These are phyloP conservation scores for Austroboletus eburneus DNA, from an alignment of 768 basidiomycete species.

Conservation along the genomic window DNA sequence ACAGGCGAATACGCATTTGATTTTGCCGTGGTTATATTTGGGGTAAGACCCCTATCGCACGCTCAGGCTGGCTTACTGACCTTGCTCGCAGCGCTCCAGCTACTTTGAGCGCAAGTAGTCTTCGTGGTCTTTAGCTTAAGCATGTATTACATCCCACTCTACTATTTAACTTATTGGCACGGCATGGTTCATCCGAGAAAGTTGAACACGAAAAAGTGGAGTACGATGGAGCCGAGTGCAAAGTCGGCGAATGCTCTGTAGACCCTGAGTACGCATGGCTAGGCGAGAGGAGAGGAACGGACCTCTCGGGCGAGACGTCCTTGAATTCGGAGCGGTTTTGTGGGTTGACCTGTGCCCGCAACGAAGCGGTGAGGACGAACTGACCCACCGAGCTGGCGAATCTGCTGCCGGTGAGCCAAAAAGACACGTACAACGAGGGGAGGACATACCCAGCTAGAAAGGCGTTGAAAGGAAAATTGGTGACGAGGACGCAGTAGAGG, in stretches of 20 bases:
- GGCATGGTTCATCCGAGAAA: slow-evolving; percentile 73
- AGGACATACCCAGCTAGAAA: slow-evolving; percentile 86
- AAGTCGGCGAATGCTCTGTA: slow-evolving; percentile 96
- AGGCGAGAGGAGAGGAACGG: slow-evolving; percentile 21
- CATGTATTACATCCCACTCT: slow-evolving; percentile 14
- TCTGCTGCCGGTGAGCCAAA: slow-evolving; percentile 39
- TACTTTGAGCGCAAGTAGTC: slow-evolving; percentile 60
- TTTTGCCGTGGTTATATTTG: slow-evolving; percentile 79
- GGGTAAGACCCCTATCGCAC: slow-evolving; percentile 41
- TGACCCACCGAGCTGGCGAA: slow-evolving; percentile 94
- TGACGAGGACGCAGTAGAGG: slow-evolving; percentile 84
- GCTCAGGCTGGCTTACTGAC: slow-evolving; percentile 2
- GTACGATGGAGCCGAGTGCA: slow-evolving; percentile 86
- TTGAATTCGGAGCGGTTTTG: slow-evolving; percentile 80
- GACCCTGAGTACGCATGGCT: not conserved
- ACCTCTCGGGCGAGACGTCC: slow-evolving; percentile 92
- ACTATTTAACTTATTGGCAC: no score
- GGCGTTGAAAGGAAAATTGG: slow-evolving; percentile 95
- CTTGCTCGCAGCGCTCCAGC: slow-evolving; percentile 50
- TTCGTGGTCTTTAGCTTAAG: no score
- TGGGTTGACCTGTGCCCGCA: slow-evolving; percentile 90
- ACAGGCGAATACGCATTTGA: slow-evolving; percentile 84
- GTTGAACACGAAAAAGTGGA: slow-evolving; percentile 99
- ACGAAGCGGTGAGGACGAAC: slow-evolving; percentile 90
- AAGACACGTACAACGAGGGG: not conserved